These are phyloP conservation scores for Pachyrhizus erosus DNA, from an alignment of 306 rosid species.

Conservation along the genomic window DNA sequence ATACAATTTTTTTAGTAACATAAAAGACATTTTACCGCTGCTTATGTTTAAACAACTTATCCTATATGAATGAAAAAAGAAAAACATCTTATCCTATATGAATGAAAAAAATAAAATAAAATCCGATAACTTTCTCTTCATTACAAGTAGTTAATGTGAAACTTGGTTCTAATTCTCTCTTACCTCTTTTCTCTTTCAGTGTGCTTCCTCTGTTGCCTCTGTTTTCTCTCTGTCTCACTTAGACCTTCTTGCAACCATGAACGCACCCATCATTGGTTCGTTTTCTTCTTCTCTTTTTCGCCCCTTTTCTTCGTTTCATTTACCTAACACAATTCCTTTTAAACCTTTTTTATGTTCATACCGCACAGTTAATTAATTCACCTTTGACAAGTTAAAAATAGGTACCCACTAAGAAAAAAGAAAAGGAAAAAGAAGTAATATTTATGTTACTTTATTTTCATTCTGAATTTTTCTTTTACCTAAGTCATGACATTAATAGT, in stretches of 20 bases:
- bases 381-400: not conserved
- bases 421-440: not conserved
- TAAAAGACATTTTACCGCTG: no score
- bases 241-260: not conserved
- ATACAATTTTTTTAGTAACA: no score
- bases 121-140: no score
- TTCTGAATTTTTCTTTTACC: not conserved
- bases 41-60: no score
- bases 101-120: no score
- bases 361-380: not conserved
- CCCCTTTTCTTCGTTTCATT: not conserved
- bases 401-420: not conserved
- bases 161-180: no score
- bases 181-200: not conserved
- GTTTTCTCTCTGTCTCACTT: not conserved
- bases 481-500: not conserved
- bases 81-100: no score
- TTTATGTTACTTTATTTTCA: not conserved
- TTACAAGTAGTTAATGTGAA: no score
- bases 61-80: no score
- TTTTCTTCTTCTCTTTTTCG: not conserved
- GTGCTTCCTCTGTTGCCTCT: not conserved
- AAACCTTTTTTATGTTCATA: not conserved
- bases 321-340: not conserved
- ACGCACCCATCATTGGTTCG: not conserved